A percentile compares a stretch with the other conserved stretches of the same genome.
These are phyloP conservation scores for Solanum tacnaense DNA, from an alignment of 257 asterid species.

Conservation along the genomic window DNA sequence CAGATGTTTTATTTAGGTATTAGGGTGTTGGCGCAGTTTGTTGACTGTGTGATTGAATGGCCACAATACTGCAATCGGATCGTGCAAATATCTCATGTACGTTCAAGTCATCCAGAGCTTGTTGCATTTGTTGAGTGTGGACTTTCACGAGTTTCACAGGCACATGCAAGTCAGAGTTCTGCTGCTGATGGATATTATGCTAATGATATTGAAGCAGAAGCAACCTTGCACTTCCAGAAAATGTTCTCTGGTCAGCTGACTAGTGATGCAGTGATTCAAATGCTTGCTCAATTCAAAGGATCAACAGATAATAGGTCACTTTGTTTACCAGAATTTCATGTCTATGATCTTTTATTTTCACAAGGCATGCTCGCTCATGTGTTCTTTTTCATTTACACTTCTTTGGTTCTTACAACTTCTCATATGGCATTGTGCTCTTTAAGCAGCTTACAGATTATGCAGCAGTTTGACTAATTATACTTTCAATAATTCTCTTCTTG, in stretches of 20 bases:
- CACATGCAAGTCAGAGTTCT: slow-evolving; percentile 27
- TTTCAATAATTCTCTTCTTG: not conserved
- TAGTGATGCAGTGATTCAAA: slow-evolving; percentile 55
- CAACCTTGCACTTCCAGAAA: slow-evolving; percentile 69
- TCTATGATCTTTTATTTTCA: not conserved
- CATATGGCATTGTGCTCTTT: not conserved
- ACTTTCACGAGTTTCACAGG: slow-evolving; percentile 44
- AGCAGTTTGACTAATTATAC: not conserved
- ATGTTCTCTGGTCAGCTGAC: slow-evolving; percentile 73
- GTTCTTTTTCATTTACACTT: not conserved
- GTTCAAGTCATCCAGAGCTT: slow-evolving; percentile 60
- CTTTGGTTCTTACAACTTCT: not conserved
- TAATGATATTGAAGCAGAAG: slow-evolving; percentile 59
- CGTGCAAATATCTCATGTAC: slow-evolving; percentile 81
- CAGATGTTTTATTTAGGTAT: slow-evolving; percentile 93
- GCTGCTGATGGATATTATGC: not conserved
- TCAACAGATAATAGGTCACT: slow-evolving; percentile 60
- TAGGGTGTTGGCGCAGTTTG: slow-evolving; percentile 59
- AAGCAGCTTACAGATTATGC: not conserved
- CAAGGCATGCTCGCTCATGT: not conserved
- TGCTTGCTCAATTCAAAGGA: slow-evolving; percentile 77
- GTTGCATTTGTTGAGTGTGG: slow-evolving; percentile 48
- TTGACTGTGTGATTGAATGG: slow-evolving; percentile 92
- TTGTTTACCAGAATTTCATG: not conserved
- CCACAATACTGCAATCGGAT: slow-evolving; percentile 93